phyloP scores from a whole-genome alignment of 495 filamentous ascomycete species.

The Darksidea phi region DNA sequence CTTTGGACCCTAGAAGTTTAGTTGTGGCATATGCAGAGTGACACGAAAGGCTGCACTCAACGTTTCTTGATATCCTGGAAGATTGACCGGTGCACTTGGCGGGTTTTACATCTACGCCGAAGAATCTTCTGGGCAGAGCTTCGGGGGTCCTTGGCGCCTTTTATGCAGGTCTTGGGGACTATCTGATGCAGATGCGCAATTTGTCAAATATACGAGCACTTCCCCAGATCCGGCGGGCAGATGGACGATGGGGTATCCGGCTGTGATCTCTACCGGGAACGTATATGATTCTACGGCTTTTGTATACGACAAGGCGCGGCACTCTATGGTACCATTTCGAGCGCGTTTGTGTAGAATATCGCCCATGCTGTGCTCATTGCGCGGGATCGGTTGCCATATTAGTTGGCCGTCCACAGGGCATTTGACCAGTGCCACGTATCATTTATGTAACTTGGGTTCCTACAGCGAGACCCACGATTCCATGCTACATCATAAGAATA shows the following conservation, averaged over 20 bases:
- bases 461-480: too few species aligned
- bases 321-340: background rate
- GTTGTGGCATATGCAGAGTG: too few species aligned
- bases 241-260: background rate
- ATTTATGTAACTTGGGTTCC: too few species aligned
- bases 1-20: too few species aligned
- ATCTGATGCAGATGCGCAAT: background rate
- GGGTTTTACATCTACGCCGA: background rate
- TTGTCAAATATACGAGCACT: background rate
- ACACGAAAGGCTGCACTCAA: background rate
- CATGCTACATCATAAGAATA: too few species aligned
- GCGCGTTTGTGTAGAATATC: background rate
- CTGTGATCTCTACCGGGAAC: background rate
- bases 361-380: background rate
- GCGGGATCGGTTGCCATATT: too few species aligned
- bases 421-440: too few species aligned
- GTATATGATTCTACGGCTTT: background rate
- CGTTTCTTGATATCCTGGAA: too few species aligned
- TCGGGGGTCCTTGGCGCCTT: background rate
- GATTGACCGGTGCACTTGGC: too few species aligned
- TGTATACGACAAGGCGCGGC: background rate
- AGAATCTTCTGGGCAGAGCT: constrained; percentile 1
- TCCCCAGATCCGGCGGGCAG: background rate
- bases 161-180: background rate
- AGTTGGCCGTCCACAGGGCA: too few species aligned